Evolutionary conservation across 352 stramenopile species (phyloP), one percentile per base, ranked within the genome.

Genomic region (Pythium dissimile): DNA sequence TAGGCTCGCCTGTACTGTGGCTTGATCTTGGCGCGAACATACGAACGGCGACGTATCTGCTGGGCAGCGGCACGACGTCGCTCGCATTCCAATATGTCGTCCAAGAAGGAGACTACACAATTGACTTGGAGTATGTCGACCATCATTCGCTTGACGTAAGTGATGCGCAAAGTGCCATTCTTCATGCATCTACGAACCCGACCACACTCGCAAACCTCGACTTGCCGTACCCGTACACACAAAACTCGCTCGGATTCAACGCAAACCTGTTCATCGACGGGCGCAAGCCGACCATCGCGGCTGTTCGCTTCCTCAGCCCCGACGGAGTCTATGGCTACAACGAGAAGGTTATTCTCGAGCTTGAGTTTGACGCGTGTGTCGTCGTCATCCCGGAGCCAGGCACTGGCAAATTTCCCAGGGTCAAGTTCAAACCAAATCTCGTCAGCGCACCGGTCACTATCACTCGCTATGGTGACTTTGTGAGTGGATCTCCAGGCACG

Each of bases 121-220:
- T 72, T 2, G 78, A 91, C 38, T 70, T 92, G 39, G 78, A 91
- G 37, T 94, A 94, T 52, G 73, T 92, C 18, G 85, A 94, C 47
- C 72, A 87, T 43, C 84, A 93, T 54, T 94, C 83, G 13, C 72
- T 94, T 8, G 81, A 94, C 37, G 67, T 77, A 4, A 84, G 69
- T 12, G 69, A 65, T n/a, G 56, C 55, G 15, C 53, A 61, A 15
- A 77, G 72, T n/a, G 63, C 62, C 8, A 91, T 89, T 38, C 32
- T 85, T 23, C 78, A 88, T 49, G 46, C 75, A 3, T 82, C 85
- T 15, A 89, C 83, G 2, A 79, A 75, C 30, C 85, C 85, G 21
- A 92, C 83, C 13, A 89, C 80, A 1, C 35, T 67, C 15, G 85
- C 83, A 5, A 77, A 89, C 42, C 56, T 87, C 0, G 71, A 86